Conservation (phyloP, 805 yeast genomes). For the Ogataea angusta region DNA sequence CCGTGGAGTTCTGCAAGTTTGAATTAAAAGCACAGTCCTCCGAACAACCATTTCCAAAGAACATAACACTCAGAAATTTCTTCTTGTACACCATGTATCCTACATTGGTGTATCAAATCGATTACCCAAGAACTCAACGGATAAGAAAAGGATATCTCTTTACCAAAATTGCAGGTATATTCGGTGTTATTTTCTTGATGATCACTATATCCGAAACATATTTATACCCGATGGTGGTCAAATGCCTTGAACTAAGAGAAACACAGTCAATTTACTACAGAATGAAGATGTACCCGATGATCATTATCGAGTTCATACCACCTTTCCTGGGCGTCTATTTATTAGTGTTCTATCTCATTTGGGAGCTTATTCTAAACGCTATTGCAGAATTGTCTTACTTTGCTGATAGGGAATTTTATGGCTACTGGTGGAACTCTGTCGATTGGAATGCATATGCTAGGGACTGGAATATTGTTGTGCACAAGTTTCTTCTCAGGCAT, state of each 20-base stretch:
- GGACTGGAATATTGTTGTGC: conserved; percentile 94
- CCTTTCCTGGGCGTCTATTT: conserved; percentile 75
- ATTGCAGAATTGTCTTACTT: conserved; percentile 84
- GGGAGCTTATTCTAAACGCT: conserved; percentile 91
- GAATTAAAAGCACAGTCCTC: conserved; percentile 63
- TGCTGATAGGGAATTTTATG: conserved; percentile 91
- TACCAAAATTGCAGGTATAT: conserved; percentile 71
- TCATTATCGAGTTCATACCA: conserved; percentile 72
- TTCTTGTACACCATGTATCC: conserved; percentile 87
- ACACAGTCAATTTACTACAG: conserved; percentile 44
- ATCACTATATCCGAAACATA: conserved; percentile 70
- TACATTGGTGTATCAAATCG: conserved; percentile 76
- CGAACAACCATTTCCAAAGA: conserved; percentile 59
- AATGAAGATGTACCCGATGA: conserved; percentile 47
- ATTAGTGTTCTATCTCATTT: conserved; percentile 80
- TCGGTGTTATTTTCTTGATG: conserved; percentile 85
- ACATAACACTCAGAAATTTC: conserved; percentile 62
- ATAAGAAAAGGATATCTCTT: conserved; percentile 69
- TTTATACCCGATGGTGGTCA: conserved; percentile 69
- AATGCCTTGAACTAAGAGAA: conserved; percentile 52
- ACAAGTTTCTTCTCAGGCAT: conserved; percentile 82
- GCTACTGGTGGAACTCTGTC: conserved; percentile 96
- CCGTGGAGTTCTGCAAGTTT: conserved; percentile 64
- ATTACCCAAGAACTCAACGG: conserved; percentile 69
- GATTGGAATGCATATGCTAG: conserved; percentile 93